phyloP scores from a whole-genome alignment of 495 filamentous ascomycete genomes.

The Annulohypoxylon bovei region DNA sequence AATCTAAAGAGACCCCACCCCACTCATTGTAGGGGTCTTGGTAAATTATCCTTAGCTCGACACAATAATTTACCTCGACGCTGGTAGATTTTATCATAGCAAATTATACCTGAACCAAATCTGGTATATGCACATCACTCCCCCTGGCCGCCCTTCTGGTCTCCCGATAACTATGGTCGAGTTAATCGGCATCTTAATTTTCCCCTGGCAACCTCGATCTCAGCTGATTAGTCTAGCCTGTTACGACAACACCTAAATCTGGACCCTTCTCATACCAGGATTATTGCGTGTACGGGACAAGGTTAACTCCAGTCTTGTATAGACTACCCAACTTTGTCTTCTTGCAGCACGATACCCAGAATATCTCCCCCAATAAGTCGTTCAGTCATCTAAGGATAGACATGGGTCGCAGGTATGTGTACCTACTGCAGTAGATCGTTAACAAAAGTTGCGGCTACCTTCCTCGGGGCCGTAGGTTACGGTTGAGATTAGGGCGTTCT shows the following conservation, averaged over 20 bases:
- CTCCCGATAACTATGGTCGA: slow-evolving; percentile 3
- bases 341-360: neutral
- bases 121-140: slow-evolving; percentile 2
- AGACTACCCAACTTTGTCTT: slow-evolving; percentile 4
- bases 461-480: neutral
- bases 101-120: slow-evolving; percentile 17
- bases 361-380: slow-evolving; percentile 9
- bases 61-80: neutral
- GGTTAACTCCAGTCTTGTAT: neutral
- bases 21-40: slow-evolving; percentile 6
- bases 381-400: neutral
- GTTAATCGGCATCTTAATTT: slow-evolving; percentile 13
- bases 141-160: neutral
- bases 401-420: slow-evolving; percentile 17
- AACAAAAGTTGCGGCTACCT: neutral
- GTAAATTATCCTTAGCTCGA: slow-evolving; percentile 12
- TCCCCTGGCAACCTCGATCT: slow-evolving; percentile 11
- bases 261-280: neutral
- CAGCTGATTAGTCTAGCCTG: slow-evolving; percentile 7
- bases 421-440: slow-evolving; percentile 8
- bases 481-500: slow-evolving; percentile 6
- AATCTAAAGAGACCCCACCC: slow-evolving; percentile 18
- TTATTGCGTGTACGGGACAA: neutral
- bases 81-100: slow-evolving; percentile 3
- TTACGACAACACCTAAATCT: neutral